These are phyloP conservation scores for Hibiscus trionum DNA, from an alignment of 345 rosid genomes.

Conservation along the genomic window DNA sequence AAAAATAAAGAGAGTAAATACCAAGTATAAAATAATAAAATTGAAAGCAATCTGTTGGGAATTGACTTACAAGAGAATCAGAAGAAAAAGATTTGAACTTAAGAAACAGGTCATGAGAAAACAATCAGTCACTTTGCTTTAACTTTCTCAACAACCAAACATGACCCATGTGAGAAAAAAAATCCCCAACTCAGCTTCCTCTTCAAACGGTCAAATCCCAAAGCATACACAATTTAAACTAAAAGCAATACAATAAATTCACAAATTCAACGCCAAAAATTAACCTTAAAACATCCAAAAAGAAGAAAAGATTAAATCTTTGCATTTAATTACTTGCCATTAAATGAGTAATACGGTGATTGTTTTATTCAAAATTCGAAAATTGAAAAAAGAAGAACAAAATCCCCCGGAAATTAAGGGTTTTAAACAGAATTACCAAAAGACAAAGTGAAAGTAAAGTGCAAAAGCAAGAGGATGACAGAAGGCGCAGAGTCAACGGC, in stretches of 20 bases:
- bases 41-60: neutral
- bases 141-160: conserved; percentile 21
- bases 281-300: neutral
- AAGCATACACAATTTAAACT: conserved; percentile 10
- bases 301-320: neutral
- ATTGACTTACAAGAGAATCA: neutral
- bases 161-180: neutral
- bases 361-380: conserved; percentile 10
- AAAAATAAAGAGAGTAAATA: neutral
- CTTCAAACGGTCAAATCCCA: conserved; percentile 24
- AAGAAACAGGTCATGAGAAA: conserved; percentile 3
- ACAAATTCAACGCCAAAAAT: neutral
- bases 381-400: conserved; percentile 12
- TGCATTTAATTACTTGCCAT: conserved; percentile 33
- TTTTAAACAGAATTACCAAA: neutral
- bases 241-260: neutral
- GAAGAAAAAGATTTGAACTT: neutral
- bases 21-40: neutral
- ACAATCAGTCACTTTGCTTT: neutral
- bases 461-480: neutral
- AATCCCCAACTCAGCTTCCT: conserved; percentile 5
- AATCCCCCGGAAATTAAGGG: conserved; percentile 20
- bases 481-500: conserved; percentile 21
- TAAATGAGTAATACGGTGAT: conserved; percentile 11
- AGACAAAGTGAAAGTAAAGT: conserved; percentile 8